A percentile compares a stretch with the other conserved stretches of the same genome.
These are phyloP conservation scores for Colletotrichum orchidophilum DNA, from an alignment of 2,329 filamentous ascomycete genomes.

Conservation along the genomic window DNA sequence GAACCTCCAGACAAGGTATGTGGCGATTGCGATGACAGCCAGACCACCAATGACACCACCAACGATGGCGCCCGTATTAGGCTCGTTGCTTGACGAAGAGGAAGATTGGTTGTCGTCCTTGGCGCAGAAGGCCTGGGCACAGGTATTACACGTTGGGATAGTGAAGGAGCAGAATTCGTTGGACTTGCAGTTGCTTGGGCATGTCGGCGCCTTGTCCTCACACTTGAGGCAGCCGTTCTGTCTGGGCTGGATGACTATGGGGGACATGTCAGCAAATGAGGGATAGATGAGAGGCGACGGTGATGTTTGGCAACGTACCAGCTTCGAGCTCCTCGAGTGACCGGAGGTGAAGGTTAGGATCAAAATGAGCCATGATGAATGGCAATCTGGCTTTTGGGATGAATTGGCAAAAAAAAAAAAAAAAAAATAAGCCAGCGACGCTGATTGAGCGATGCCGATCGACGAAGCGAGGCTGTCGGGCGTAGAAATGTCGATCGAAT, in stretches of 20 bases:
- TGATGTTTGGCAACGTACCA: constrained; percentile 16
- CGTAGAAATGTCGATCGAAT: constrained; percentile 24
- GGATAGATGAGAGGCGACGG: not conserved
- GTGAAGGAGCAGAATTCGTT: constrained; percentile 57
- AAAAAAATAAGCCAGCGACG: constrained; percentile 14
- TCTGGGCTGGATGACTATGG: constrained; percentile 47
- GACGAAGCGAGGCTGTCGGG: constrained; percentile 17
- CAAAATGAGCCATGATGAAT: constrained; percentile 26
- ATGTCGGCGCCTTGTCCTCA: constrained; percentile 51
- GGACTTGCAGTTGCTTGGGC: constrained; percentile 52
- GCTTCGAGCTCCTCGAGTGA: constrained; percentile 31
- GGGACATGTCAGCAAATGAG: constrained; percentile 2
- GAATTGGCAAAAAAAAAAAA: not conserved
- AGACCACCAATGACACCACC: constrained; percentile 91
- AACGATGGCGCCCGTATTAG: constrained; percentile 85
- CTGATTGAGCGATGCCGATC: constrained; percentile 25
- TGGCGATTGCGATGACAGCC: constrained; percentile 75
- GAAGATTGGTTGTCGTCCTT: constrained; percentile 38
- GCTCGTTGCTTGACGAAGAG: constrained; percentile 44
- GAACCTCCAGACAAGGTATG: constrained; percentile 88
- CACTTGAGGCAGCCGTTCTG: constrained; percentile 57
- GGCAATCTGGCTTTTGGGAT: not conserved
- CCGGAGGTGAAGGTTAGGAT: constrained; percentile 33
- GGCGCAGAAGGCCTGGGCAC: constrained; percentile 58
- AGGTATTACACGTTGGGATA: constrained; percentile 57